These are phyloP conservation scores for Teunomyces atbi DNA, from an alignment of 805 yeast species.

Conservation along the genomic window DNA sequence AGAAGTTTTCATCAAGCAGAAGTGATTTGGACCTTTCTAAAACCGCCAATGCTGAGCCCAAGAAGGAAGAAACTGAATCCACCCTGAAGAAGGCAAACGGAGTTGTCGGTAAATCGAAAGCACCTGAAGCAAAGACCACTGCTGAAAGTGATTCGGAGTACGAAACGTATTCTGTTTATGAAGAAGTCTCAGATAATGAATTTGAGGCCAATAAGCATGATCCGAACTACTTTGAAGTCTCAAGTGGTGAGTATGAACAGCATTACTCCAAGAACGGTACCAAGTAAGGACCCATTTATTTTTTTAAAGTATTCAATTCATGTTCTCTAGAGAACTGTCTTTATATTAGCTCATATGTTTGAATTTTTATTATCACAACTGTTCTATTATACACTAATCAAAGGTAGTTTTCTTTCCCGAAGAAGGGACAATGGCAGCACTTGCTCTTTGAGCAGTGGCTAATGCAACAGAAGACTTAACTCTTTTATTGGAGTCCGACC, in stretches of 20 bases:
- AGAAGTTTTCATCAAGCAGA: conserved; percentile 6
- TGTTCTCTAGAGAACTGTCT: conserved; percentile 1
- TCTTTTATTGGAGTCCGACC: conserved; percentile 45
- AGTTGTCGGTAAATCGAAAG: neutral
- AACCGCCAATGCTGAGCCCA: neutral
- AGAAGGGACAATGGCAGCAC: conserved; percentile 84
- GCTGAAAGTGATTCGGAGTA: conserved; percentile 11
- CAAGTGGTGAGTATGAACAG: conserved; percentile 15
- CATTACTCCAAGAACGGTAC: conserved; percentile 1
- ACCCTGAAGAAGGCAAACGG: neutral
- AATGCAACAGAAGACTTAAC: conserved; percentile 79
- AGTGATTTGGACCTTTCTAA: neutral
- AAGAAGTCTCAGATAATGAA: conserved; percentile 50
- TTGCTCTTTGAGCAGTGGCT: conserved; percentile 84
- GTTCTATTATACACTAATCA: conserved; percentile 34
- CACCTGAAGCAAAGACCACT: neutral
- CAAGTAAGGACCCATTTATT: neutral
- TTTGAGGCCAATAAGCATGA: conserved; percentile 44
- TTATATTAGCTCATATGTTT: conserved; percentile 2
- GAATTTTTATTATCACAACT: conserved; percentile 1
- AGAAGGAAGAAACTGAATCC: neutral
- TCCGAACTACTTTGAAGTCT: conserved; percentile 48
- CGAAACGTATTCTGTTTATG: conserved; percentile 31
- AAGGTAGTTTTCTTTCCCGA: conserved; percentile 84
- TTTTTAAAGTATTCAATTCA: conserved; percentile 1